phyloP scores from a whole-genome alignment of 345 rosid genomes.

The Corymbia maculata region DNA sequence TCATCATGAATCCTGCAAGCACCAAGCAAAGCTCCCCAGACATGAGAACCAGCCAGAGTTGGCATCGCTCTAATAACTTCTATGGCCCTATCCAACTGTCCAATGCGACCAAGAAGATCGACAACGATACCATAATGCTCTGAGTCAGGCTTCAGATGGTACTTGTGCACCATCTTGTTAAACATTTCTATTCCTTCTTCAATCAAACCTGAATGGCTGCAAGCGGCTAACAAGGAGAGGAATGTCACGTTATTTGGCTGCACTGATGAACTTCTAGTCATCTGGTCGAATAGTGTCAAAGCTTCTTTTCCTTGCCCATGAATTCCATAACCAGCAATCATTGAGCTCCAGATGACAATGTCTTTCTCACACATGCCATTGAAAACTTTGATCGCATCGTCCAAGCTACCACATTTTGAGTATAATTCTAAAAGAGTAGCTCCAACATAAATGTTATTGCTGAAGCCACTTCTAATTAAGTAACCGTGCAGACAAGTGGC shows the following conservation, averaged over 20 bases:
- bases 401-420: slow-evolving; percentile 47
- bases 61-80: slow-evolving; percentile 29
- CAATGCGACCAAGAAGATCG: slow-evolving; percentile 54
- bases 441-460: slow-evolving; percentile 19
- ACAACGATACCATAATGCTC: slow-evolving; percentile 46
- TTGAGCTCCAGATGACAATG: slow-evolving; percentile 42
- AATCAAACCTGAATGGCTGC: slow-evolving; percentile 53
- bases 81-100: slow-evolving; percentile 32
- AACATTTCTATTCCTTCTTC: slow-evolving; percentile 32
- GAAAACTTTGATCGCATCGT: slow-evolving; percentile 24
- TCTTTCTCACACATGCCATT: slow-evolving; percentile 27
- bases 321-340: slow-evolving; percentile 49
- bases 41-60: slow-evolving; percentile 24
- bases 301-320: slow-evolving; percentile 42
- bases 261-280: slow-evolving; percentile 22
- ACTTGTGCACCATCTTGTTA: slow-evolving; percentile 28
- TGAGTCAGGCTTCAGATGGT: slow-evolving; percentile 17
- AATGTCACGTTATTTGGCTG: slow-evolving; percentile 48
- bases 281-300: slow-evolving; percentile 20
- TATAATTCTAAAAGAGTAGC: slow-evolving; percentile 49
- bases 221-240: slow-evolving; percentile 41
- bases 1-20: slow-evolving; percentile 55
- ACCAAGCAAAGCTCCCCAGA: slow-evolving; percentile 49
- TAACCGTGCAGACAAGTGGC: slow-evolving; percentile 42
- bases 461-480: slow-evolving; percentile 34